Evolutionary conservation across 1,284 basidiomycete genomes (phyloP), one percentile per base, ranked within the genome.

Genomic region (Amylostereum areolatum): DNA sequence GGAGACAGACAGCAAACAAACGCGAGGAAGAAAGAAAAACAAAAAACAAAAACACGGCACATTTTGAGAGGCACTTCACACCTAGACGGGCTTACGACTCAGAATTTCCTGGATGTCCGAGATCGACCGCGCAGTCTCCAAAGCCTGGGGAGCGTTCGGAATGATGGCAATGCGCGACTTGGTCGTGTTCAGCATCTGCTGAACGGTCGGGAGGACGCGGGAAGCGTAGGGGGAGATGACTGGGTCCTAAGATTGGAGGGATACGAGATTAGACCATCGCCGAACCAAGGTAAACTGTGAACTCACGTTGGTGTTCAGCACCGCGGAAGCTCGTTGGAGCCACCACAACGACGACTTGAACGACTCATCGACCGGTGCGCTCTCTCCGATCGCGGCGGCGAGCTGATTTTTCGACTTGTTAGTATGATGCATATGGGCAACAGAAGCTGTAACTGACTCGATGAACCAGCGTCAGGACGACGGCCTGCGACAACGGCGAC

Each of bases 341-440:
- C 88, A 91, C 87, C 89, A 90, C 49, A 91, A 68, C 5, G 83
- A 79, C 12, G 77, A 78, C 66, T 89, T 89, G 75, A 89, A 89
- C 5, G 77, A 68, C 58, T 91, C 89, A 52, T 90, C 88, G 42
- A 75, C 74, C 6, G 88, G 84, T 18, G 84, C 76, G 4, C 78
- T 81, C 62, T 90, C 87, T 46, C 83, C 81, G 43, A 90, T 75
- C 50, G 84, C 74, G 39, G 78, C 74, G 49, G 86, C 80, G 29
- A 90, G 74, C 86, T 89, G 3, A 52, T 35, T 47, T 39, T 45
- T 50, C 48, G 42, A 43, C 48, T 32, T n/a, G 11, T 51, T 18
- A 49, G 49, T 41, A 54, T 48, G 47, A 45, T 32, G 25, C 32
- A 36, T 35, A 28, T 28, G 24, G 25, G 47, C 41, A 55, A 33